phyloP scores from a whole-genome alignment of 2,329 filamentous ascomycete species.

The Xylariaceae sp. region DNA sequence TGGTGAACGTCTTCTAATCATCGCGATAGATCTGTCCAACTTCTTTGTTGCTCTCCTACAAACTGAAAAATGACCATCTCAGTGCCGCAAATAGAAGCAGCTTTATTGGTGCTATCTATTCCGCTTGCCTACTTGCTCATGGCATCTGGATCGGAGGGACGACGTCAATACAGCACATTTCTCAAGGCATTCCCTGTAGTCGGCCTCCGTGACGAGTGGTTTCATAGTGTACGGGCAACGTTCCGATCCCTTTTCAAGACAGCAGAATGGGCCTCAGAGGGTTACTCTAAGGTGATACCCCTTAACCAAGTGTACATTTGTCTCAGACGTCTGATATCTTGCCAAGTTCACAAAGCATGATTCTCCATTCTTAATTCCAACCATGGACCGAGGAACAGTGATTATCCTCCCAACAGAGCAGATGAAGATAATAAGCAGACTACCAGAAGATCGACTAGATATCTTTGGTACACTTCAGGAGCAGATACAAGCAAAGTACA shows the following conservation, averaged over 20 bases:
- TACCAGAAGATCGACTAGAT: constrained; percentile 6
- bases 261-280: constrained; percentile 13
- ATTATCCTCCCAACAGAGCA: background rate
- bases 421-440: constrained; percentile 2
- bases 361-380: constrained; percentile 2
- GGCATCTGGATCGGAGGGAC: too few species aligned
- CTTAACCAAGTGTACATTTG: background rate
- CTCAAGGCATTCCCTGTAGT: too few species aligned
- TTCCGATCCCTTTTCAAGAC: constrained; percentile 8
- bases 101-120: too few species aligned
- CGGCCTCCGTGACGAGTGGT: background rate
- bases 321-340: background rate
- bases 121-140: too few species aligned
- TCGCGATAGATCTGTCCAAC: too few species aligned
- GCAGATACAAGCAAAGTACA: constrained; percentile 8
- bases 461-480: constrained; percentile 4
- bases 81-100: too few species aligned
- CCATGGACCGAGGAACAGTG: constrained; percentile 3
- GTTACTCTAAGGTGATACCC: constrained; percentile 6
- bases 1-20: too few species aligned
- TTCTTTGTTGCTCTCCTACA: too few species aligned
- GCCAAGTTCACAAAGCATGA: constrained; percentile 1
- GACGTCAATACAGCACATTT: too few species aligned
- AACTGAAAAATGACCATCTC: too few species aligned
- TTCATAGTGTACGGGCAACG: constrained; percentile 1